Base-by-base conservation (phyloP, 345 rosid species). In the Microcos paniculata region DNA sequence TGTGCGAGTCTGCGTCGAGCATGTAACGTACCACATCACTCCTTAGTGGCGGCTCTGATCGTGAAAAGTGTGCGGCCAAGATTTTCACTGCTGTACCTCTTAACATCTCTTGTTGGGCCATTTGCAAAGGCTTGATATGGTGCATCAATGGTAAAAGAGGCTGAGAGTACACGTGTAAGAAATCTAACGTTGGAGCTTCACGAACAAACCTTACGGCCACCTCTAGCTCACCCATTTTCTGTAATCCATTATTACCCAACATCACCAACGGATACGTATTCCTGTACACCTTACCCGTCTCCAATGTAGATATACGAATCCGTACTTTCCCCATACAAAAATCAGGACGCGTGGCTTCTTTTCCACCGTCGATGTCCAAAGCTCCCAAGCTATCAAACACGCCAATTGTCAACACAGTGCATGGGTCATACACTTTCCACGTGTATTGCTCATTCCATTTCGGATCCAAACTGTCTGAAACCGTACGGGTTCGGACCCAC, bases 371-470 rank as follows among this genome's bases (percentile, higher is more conserved):
- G 1, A 59, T 46, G 3, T 90, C 96, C 18, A 75, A 79, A 19
- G 75, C 81, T 59, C 84, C 91, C 84, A 86, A 83, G 43, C 96
- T 91, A 73, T 94, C 96, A 38, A 94, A 92, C 0, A 94, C 90
- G 18, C 98, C 98, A 0, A 92, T 73, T 1, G 91, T 87, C 65
- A 94, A 30, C 62, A 94, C 93, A 6, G 98, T 94, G 70, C 89
- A 94, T 1, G 97, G 97, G 80, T 94, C 98, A 72, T 84, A 91
- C 16, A 94, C 95, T 76, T 88, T 81, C 97, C 95, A 94, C 62
- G 95, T 92, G 69, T 92, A 94, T 84, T 94, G 98, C 80, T 94
- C 97, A 66, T 94, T 94, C 97, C 97, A 94, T 67, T 82, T 90
- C 26, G 98, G 97, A 61, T 92, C 92, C 70, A 94, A 72, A 35